Percentiles rank a stretch among this genome's conserved stretches.
Evolutionary conservation across 2,329 filamentous ascomycete species (phyloP).

Genomic region (Claviceps spartinae): DNA sequence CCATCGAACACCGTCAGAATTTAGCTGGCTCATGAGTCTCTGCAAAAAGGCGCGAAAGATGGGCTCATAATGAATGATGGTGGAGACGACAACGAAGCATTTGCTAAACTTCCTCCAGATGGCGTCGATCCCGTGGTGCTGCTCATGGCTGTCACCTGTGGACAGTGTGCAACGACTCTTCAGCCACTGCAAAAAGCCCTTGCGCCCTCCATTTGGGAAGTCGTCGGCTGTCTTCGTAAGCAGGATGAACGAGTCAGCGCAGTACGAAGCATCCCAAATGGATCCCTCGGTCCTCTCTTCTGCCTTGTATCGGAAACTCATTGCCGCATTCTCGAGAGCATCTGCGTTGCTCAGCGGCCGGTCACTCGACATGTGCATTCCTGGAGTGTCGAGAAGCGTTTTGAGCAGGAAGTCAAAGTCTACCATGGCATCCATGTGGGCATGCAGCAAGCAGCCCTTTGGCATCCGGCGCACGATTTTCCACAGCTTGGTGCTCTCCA

Average conservation of each 20-base stretch:
- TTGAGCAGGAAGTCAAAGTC: slow-evolving; percentile 71
- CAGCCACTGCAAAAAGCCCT: slow-evolving; percentile 67
- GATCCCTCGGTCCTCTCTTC: slow-evolving; percentile 29
- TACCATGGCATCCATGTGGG: slow-evolving; percentile 83
- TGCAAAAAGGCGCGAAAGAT: slow-evolving; percentile 68
- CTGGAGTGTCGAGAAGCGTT: slow-evolving; percentile 54
- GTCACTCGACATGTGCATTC: slow-evolving; percentile 58
- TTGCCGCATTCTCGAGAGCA: slow-evolving; percentile 37
- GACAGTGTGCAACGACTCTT: slow-evolving; percentile 60
- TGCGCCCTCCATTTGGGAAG: slow-evolving; percentile 59
- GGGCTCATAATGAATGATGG: slow-evolving; percentile 78
- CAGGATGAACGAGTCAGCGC: slow-evolving; percentile 42
- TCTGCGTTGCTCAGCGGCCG: slow-evolving; percentile 39
- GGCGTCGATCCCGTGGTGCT: slow-evolving; percentile 71
- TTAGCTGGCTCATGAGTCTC: slow-evolving; percentile 54
- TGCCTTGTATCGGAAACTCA: slow-evolving; percentile 50
- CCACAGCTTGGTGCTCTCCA: slow-evolving; percentile 78
- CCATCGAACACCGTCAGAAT: slow-evolving; percentile 74
- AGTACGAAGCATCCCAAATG: slow-evolving; percentile 57
- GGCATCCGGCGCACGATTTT: slow-evolving; percentile 74
- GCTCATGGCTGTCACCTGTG: slow-evolving; percentile 56
- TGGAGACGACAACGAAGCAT: slow-evolving; percentile 60
- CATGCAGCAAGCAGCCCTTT: slow-evolving; percentile 76
- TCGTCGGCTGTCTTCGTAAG: slow-evolving; percentile 50
- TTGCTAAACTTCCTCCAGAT: slow-evolving; percentile 73